Evolutionary conservation across 148 eudicot species (phyloP).

Genomic region (Rhododendron henanense): DNA sequence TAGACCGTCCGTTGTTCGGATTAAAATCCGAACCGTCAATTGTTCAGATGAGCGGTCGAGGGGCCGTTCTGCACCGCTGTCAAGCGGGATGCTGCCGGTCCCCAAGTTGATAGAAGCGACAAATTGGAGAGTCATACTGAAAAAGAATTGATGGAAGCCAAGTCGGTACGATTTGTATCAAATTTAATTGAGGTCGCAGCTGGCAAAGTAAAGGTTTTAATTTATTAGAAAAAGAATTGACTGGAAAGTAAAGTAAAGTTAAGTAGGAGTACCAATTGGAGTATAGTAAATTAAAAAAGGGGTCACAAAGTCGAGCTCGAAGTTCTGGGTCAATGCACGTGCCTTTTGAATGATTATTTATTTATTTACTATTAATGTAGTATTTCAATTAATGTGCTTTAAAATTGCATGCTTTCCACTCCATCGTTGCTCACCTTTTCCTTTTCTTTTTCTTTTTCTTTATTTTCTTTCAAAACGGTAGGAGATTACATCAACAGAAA

Average conservation of each 20-base stretch:
- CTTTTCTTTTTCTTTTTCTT: too few species aligned
- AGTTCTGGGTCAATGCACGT: neutral
- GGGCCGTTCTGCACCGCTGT: fast-evolving
- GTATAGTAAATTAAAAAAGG: neutral
- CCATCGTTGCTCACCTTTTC: too few species aligned
- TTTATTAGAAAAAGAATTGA: too few species aligned
- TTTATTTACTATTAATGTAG: too few species aligned
- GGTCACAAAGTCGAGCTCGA: neutral
- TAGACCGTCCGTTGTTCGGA: too few species aligned
- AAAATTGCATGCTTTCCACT: neutral
- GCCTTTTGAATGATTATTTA: neutral
- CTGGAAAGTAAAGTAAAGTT: too few species aligned
- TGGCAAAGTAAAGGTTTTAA: neutral
- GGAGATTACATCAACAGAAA: too few species aligned
- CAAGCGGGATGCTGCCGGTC: too few species aligned
- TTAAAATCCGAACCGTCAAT: too few species aligned
- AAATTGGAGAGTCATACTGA: neutral
- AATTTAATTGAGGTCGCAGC: neutral
- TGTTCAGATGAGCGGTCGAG: too few species aligned
- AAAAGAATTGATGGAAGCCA: neutral
- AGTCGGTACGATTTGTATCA: neutral
- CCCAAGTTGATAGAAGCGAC: neutral
- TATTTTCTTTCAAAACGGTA: too few species aligned
- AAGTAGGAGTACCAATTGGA: too few species aligned
- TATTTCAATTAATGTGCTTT: neutral